These are phyloP conservation scores for Entomophthora muscae DNA, from an alignment of 371 early-diverging fungal species.

Conservation along the genomic window DNA sequence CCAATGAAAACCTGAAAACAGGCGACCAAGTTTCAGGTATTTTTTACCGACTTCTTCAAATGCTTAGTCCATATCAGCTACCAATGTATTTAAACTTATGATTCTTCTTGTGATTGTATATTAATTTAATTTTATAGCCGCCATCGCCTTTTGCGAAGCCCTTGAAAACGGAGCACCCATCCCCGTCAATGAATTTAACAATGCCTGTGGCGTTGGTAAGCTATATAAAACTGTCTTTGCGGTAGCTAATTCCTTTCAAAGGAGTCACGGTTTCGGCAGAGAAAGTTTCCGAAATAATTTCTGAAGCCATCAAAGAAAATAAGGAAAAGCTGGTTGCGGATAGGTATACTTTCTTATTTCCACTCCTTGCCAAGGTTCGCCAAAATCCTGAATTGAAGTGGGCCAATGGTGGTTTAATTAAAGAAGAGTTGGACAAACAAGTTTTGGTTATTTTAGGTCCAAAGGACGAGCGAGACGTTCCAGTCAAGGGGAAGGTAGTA, in stretches of 20 bases:
- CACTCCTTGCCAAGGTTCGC: constrained; percentile 50
- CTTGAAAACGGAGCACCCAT: constrained; percentile 19
- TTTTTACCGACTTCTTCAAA: too few relatives aligned
- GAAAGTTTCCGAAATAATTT: constrained; percentile 32
- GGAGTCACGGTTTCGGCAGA: constrained; percentile 63
- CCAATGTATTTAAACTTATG: too few relatives aligned
- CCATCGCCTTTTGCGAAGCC: constrained; percentile 63
- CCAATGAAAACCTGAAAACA: constrained; percentile 33
- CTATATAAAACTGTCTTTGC: constrained; percentile 1
- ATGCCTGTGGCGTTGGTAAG: constrained; percentile 80
- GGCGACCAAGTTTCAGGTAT: constrained; percentile 81
- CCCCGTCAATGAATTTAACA: constrained; percentile 49
- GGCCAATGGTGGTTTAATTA: constrained; percentile 77
- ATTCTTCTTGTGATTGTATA: too few relatives aligned
- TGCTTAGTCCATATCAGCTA: too few relatives aligned
- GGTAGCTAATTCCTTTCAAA: constrained; percentile 12
- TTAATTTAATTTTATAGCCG: constrained; percentile 32
- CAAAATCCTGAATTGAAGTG: constrained; percentile 55
- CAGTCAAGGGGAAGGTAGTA: constrained; percentile 38
- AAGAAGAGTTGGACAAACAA: constrained; percentile 71
- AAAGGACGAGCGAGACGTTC: constrained; percentile 84
- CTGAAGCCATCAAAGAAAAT: constrained; percentile 34
- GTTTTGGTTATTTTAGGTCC: constrained; percentile 73
- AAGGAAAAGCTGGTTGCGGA: constrained; percentile 55
- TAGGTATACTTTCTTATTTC: constrained; percentile 64